A percentile compares a stretch with the other conserved stretches of the same genome.
phyloP scores from a whole-genome alignment of 2,329 filamentous ascomycete genomes.

The Fusarium nelsonii region DNA sequence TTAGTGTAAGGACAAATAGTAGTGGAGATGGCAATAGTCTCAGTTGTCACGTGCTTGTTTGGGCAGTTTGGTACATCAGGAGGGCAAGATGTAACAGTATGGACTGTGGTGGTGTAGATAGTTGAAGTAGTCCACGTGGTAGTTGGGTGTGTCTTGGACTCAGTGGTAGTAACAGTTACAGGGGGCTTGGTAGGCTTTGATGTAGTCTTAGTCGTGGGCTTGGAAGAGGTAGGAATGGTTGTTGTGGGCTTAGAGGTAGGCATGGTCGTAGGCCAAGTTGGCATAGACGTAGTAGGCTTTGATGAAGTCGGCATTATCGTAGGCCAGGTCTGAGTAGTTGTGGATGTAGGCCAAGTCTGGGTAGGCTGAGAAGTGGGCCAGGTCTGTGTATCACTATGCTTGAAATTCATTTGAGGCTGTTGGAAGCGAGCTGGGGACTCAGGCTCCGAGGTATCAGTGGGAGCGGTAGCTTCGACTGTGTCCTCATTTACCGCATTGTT shows the following conservation, averaged over 20 bases:
- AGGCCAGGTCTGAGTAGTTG: not conserved
- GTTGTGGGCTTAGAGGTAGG: no score
- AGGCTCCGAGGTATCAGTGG: not conserved
- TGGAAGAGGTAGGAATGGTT: no score
- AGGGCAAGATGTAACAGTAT: not conserved
- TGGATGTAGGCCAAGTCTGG: not conserved
- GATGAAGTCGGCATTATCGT: not conserved
- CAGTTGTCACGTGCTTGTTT: no score
- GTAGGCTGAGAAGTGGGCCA: not conserved
- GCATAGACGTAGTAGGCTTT: not conserved
- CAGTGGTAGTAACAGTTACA: conserved; percentile 6
- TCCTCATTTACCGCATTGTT: not conserved
- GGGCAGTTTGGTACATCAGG: not conserved
- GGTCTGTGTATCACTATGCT: not conserved
- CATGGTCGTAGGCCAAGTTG: no score
- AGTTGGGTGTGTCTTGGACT: not conserved
- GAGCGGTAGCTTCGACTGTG: not conserved
- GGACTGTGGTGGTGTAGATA: conserved; percentile 39
- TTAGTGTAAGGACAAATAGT: no score
- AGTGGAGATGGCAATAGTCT: no score
- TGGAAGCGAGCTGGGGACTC: not conserved
- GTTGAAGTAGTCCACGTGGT: conserved; percentile 21
- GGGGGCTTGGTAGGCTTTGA: not conserved
- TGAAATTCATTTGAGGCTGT: not conserved
- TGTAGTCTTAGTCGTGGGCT: not conserved